Percentiles rank a stretch among this genome's conserved stretches.
Conservation (phyloP, 208 protist species). For the Plasmodiophora brassicae region DNA sequence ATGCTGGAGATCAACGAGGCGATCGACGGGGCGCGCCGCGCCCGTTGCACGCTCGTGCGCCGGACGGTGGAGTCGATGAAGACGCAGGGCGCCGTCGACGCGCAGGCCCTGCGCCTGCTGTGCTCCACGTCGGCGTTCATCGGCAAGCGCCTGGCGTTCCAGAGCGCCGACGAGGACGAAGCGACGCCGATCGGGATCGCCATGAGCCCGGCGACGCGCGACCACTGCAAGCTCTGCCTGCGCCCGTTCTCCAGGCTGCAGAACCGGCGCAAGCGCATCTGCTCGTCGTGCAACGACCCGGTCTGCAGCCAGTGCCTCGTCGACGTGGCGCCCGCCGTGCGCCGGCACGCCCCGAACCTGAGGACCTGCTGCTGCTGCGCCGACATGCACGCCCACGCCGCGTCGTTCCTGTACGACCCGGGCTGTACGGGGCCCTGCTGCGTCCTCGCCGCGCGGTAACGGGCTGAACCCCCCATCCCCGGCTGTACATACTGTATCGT, state of each 20-base stretch:
- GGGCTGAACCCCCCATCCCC: no score
- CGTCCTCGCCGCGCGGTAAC: no score
- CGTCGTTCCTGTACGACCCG: no score
- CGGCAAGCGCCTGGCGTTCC: neutral
- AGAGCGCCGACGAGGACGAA: neutral
- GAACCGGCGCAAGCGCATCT: neutral
- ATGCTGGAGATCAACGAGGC: neutral
- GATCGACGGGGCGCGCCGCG: neutral
- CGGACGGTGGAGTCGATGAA: neutral
- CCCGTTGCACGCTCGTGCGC: neutral
- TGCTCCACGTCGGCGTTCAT: neutral
- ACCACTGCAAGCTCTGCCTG: conserved; percentile 19
- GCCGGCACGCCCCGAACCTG: no score
- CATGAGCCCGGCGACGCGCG: neutral
- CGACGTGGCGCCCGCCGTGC: neutral
- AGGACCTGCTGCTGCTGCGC: no score
- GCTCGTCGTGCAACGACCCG: neutral
- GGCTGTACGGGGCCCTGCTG: no score
- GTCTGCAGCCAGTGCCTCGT: neutral
- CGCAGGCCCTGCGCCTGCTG: neutral
- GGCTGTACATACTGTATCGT: no score
- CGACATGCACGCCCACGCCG: no score
- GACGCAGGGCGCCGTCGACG: neutral
- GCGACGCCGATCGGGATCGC: no score
- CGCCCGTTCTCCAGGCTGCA: neutral